Percentiles rank a stretch among this genome's conserved stretches.
These are phyloP conservation scores for Solanum verrucosum DNA, from an alignment of 257 asterid genomes.

Conservation along the genomic window DNA sequence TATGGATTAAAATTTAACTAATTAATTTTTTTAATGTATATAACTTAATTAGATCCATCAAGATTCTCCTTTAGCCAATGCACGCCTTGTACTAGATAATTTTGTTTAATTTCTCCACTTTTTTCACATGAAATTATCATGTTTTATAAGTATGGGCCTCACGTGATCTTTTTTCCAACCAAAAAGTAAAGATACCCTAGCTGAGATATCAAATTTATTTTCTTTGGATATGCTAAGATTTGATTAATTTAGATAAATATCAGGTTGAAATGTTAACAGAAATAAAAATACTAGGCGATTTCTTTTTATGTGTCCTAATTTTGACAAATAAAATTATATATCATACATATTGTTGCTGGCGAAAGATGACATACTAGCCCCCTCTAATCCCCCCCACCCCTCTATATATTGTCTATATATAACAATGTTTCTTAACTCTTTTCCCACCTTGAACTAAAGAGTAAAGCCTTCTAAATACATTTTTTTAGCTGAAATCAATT, in stretches of 20 bases:
- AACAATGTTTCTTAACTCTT: not conserved
- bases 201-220: not conserved
- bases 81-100: not conserved
- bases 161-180: not conserved
- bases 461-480: not conserved
- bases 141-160: not conserved
- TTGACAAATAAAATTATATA: too few species aligned
- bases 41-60: not conserved
- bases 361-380: too few species aligned
- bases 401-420: not conserved
- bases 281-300: too few species aligned
- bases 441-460: not conserved
- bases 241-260: too few species aligned
- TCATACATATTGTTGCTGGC: too few species aligned
- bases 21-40: too few species aligned
- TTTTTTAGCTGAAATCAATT: not conserved
- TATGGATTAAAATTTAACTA: not conserved
- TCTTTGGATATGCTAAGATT: too few species aligned
- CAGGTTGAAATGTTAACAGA: rapidly evolving
- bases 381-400: too few species aligned
- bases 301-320: too few species aligned
- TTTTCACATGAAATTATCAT: not conserved
- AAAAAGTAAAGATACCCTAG: not conserved
- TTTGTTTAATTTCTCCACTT: too few species aligned
- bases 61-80: not conserved